A percentile compares a stretch with the other conserved stretches of the same genome.
phyloP scores from a whole-genome alignment of 805 yeast genomes.

The Hanseniaspora mollemarum region DNA sequence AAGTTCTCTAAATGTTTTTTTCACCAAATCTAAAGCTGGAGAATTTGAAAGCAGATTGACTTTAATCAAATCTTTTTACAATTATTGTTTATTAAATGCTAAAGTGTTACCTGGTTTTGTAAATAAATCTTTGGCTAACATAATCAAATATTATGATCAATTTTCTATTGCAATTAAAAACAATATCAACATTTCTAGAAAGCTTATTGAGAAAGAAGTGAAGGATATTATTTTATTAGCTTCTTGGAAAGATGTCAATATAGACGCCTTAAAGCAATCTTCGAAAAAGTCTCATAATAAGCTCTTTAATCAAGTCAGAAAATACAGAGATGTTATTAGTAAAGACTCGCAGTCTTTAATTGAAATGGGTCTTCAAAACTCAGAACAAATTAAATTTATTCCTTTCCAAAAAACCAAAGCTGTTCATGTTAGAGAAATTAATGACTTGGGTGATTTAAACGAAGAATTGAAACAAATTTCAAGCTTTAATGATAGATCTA shows the following conservation, averaged over 20 bases:
- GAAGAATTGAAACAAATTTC: slow-evolving; percentile 30
- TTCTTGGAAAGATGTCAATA: slow-evolving; percentile 93
- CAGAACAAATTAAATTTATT: neutral
- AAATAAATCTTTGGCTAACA: slow-evolving; percentile 25
- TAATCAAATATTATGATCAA: slow-evolving; percentile 55
- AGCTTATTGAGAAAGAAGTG: slow-evolving; percentile 61
- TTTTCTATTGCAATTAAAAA: slow-evolving; percentile 43
- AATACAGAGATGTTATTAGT: slow-evolving; percentile 56
- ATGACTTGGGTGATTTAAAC: slow-evolving; percentile 17
- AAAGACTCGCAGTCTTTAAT: slow-evolving; percentile 43
- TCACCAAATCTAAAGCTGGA: slow-evolving; percentile 67
- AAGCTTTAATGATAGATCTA: slow-evolving; percentile 46
- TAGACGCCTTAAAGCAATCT: slow-evolving; percentile 86
- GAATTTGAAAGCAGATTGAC: slow-evolving; percentile 52
- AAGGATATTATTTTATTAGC: slow-evolving; percentile 78
- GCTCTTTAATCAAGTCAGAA: slow-evolving; percentile 71
- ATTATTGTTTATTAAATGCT: slow-evolving; percentile 34
- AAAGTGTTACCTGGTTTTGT: slow-evolving; percentile 38
- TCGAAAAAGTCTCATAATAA: slow-evolving; percentile 78
- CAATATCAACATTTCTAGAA: slow-evolving; percentile 37
- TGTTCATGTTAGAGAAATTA: slow-evolving; percentile 13
- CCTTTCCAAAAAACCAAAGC: slow-evolving; percentile 16
- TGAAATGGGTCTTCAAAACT: slow-evolving; percentile 45
- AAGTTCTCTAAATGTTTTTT: slow-evolving; percentile 57
- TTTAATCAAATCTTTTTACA: slow-evolving; percentile 50